phyloP scores from a whole-genome alignment of 129 eudicot species.

The Daucus carota region DH1_v3.0 NC_030385.2:32825001-32825500 shows the following conservation, averaged over 20 bases:
- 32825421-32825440: background rate
- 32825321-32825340: slow-evolving; percentile 38
- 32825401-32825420: background rate
- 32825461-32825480: background rate
- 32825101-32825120: background rate
- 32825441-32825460: background rate
- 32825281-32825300: slow-evolving; percentile 91
- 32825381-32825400: background rate
- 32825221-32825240: slow-evolving; percentile 98
- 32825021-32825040: background rate
- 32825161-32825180: slow-evolving; percentile 79
- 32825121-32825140: slow-evolving; percentile 23
- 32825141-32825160: slow-evolving; percentile 99
- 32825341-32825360: background rate
- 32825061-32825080: background rate
- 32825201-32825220: slow-evolving; percentile 92
- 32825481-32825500: background rate
- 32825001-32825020: background rate
- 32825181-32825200: slow-evolving; percentile 96
- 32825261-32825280: slow-evolving; percentile 93
- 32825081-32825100: background rate
- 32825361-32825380: background rate
- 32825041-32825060: background rate
- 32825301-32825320: slow-evolving; percentile 98
- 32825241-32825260: slow-evolving; percentile 94